Percentiles rank a stretch among this genome's conserved stretches.
These are phyloP conservation scores for Astragalus glycyphyllos DNA, from an alignment of 306 rosid species.

Conservation along the genomic window DNA sequence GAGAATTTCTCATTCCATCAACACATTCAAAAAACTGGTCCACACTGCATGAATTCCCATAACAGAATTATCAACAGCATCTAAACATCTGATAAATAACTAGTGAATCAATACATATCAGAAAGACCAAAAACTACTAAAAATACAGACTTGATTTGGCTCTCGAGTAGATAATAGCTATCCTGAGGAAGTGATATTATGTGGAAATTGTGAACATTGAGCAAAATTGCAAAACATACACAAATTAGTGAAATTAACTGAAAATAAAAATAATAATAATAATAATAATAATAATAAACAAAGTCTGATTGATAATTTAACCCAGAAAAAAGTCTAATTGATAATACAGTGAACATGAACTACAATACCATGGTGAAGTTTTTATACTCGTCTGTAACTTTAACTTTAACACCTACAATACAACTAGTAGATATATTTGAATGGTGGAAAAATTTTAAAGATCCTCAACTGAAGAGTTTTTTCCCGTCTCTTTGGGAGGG, in stretches of 20 bases:
- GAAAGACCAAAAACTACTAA: constrained; percentile 24
- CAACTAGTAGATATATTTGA: constrained; percentile 20
- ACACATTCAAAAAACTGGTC: constrained; percentile 97
- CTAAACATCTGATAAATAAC: constrained; percentile 23
- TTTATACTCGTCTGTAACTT: constrained; percentile 23
- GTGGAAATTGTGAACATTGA: constrained; percentile 18
- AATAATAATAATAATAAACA: no score
- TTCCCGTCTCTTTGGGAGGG: neutral
- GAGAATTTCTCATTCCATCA: constrained; percentile 93
- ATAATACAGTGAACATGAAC: constrained; percentile 1
- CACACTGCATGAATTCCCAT: constrained; percentile 70
- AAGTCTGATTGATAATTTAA: constrained; percentile 25
- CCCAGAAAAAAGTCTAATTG: neutral
- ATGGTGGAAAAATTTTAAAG: constrained; percentile 24
- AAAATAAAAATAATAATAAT: neutral
- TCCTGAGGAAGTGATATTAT: constrained; percentile 34
- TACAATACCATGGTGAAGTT: constrained; percentile 12
- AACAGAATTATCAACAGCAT: constrained; percentile 41
- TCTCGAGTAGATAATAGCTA: constrained; percentile 24
- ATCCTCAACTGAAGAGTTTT: neutral
- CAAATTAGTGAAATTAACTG: constrained; percentile 22
- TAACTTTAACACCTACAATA: neutral
- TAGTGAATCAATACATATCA: constrained; percentile 21
- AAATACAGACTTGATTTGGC: constrained; percentile 19
- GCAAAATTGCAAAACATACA: constrained; percentile 24